A percentile compares a stretch with the other conserved stretches of the same genome.
phyloP scores from a whole-genome alignment of 148 eudicot genomes.

The Camellia japonica region DNA sequence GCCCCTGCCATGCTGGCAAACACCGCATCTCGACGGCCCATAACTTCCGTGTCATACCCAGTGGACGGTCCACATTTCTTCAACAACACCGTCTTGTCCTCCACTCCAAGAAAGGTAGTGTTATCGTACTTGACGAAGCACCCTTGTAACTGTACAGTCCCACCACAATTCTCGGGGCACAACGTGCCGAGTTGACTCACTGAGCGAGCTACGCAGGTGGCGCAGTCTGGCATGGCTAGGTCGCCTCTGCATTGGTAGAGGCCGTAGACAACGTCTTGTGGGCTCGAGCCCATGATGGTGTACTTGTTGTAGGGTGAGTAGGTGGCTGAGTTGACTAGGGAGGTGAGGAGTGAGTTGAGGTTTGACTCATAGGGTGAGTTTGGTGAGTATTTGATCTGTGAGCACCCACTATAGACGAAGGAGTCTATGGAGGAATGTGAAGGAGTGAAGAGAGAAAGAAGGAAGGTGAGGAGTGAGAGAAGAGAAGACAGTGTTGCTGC shows the following conservation, averaged over 20 bases:
- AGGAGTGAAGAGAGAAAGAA: conserved; percentile 15
- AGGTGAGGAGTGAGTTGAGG: conserved; percentile 51
- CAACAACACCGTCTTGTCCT: conserved; percentile 44
- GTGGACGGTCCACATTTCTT: conserved; percentile 48
- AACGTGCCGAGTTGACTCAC: conserved; percentile 28
- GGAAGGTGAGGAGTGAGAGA: conserved; percentile 3
- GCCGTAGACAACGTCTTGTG: conserved; percentile 42
- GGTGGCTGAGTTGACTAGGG: conserved; percentile 59
- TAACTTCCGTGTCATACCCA: conserved; percentile 13
- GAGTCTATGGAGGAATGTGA: conserved; percentile 21
- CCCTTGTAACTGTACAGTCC: conserved; percentile 43
- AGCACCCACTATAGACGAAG: conserved; percentile 57
- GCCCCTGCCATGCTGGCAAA: conserved; percentile 21
- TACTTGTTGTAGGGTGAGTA: conserved; percentile 50
- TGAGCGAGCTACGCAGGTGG: conserved; percentile 39
- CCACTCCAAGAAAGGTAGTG: conserved; percentile 40
- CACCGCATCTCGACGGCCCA: conserved; percentile 39
- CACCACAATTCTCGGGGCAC: conserved; percentile 46
- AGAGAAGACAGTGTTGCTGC: background rate
- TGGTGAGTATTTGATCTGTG: conserved; percentile 34
- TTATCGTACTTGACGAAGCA: conserved; percentile 54
- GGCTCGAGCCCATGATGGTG: conserved; percentile 36
- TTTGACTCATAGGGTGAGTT: conserved; percentile 46
- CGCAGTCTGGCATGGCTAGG: conserved; percentile 56
- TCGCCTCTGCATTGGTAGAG: conserved; percentile 65